Base-by-base conservation (phyloP, 225 moss, liverwort and hornwort species). In the Anthoceros angustus region DNA sequence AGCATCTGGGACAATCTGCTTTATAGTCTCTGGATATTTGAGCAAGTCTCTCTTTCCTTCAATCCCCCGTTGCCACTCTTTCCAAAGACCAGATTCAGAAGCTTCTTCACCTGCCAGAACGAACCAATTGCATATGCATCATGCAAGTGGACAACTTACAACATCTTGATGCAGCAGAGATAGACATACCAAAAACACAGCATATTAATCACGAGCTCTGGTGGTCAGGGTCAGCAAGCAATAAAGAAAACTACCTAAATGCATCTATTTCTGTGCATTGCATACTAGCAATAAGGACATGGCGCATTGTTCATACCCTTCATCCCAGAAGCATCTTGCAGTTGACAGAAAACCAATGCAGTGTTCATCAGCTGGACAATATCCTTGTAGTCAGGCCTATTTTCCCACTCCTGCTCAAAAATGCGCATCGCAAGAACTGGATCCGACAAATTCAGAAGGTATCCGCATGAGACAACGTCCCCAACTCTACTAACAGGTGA, bases 1-100 rank as follows among this genome's bases (percentile, higher is more conserved):
- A 70, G 80, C 86, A 66, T 72, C 82, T 60, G 86, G 84, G 61
- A 86, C 66, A 68, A 86, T 73, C 69, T 70, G 75, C 71, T 75
- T 77, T 45, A 89, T 86, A 42, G 67, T 79, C 73, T 84, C 79
- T 38, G 79, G 75, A 73, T 89, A 76, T 62, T 76, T 82, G 50
- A 82, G 64, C 46, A 79, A 69, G 61, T 70, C 75, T 41, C 84
- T 68, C 62, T 75, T 82, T 70, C 84, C 79, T 42, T 74, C 77
- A 40, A 84, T 84, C 68, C 75, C 74, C 61, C 55, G 75, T 75
- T 80, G 78, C 69, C 74, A 81, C 61, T 79, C 71, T 20, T 60
- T 77, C 89, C 89, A 89, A 45, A 68, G 48, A 50, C 75, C 72
- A 42, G 73, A 68, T 69, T 75, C 64, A 41, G 61, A 63, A 65